Evolutionary conservation across 768 basidiomycete species (phyloP), one percentile per base, ranked within the genome.

Genomic region (Collybiopsis confluens): DNA sequence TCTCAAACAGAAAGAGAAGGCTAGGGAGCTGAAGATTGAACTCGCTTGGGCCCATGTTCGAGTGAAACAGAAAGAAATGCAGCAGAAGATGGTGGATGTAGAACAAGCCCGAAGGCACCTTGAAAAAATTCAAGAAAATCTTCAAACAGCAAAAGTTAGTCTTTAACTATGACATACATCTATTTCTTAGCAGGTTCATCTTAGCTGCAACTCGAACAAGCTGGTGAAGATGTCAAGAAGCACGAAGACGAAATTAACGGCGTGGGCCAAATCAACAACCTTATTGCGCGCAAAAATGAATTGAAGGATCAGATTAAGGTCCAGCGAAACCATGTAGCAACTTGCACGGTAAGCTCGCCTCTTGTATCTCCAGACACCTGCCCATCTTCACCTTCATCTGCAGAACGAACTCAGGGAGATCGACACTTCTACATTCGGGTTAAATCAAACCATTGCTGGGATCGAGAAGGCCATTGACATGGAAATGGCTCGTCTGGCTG

Each of bases 11-110:
- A 80, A 83, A 58, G 70, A 77, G 60, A 86, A 81, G 65, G 79
- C 76, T 3, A 81, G 86, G 33, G 83, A 85, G 30, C 70, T 92
- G 47, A 87, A 88, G 74, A 83, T 81, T 58, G 89, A 94, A 67
- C 68, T 90, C 18, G 92, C 92, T 2, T 97, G 95, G 94, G 81
- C 92, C 13, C 87, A 90, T 61, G 89, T 96, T 20, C 76, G 73
- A 13, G 69, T 70, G 8, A 93, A 94, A 65, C 77, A 90, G 65
- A 68, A 72, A 45, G 81, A 81, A 59, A 62, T 83, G 63, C 64
- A 67, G 23, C 56, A 57, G 27, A 75, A 79, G 55, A 56, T 75
- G 13, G 70, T 68, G 33, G 74, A 74, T 6, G 65, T 72, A n/a
- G 73, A 67, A 15, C 73, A 70, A 52, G 62, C 66, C 1, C 63